Base-by-base conservation (phyloP, 805 yeast species). In the Ogataea corticis region DNA sequence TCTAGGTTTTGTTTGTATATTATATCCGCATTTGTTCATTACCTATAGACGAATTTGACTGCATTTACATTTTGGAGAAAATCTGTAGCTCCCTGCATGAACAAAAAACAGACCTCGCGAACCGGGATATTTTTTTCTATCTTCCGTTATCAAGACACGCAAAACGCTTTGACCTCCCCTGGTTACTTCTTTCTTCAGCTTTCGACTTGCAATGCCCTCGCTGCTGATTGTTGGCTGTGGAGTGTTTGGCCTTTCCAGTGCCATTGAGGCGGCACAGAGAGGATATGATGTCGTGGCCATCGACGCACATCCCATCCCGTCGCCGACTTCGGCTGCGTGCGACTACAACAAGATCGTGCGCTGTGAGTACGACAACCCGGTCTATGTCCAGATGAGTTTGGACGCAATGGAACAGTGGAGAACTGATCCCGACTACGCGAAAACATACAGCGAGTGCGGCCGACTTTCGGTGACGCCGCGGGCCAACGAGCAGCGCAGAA, bases 271-370 rank as follows among this genome's bases (percentile, higher is more conserved):
- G 2, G 64, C 66, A 0, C 46, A 55, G 23, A 53, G 57, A 15
- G 72, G 65, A 10, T 53, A 62, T 35, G 46, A 58, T 6, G 70
- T 71, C 12, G 55, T 61, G 0, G 73, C 70, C 2, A 53, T 72
- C n/a, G 77, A 73, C 55, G 62, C 65, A 9, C 63, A 65, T 46
- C 59, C 66, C 7, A 67, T 71, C 1, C 79, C 79, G 4, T 72
- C 77, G 2, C 69, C 70, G 2, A 60, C 65, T 58, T 70, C 79
- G 2, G 79, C 80, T 23, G 71, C 79, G 9, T 68, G 66, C 44
- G 82, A 77, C 49, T 62, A 65, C 44, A 76, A 76, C 54, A 75
- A 77, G 54, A 75, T 77, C 42, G 66, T 77, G 14, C 62, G 81
- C 33, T 63, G 73, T 2, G 81, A 76, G 49, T 76, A 77, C 49